These are phyloP conservation scores for Diversispora eburnea DNA, from an alignment of 192 early-diverging fungal genomes.

Conservation along the genomic window DNA sequence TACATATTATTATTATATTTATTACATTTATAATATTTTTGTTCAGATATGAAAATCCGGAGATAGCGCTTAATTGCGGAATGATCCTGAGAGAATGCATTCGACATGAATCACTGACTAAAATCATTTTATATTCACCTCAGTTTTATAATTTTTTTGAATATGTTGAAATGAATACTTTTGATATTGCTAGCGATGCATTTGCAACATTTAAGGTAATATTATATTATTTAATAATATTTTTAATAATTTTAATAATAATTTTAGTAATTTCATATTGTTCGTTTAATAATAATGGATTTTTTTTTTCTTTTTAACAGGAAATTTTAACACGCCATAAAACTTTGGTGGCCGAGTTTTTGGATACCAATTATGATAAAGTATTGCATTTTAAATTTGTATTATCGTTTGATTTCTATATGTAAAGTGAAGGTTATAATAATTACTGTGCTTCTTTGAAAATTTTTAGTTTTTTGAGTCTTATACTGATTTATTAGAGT, in stretches of 20 bases:
- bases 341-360: conserved; percentile 81
- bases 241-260: neutral
- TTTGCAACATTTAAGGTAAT: conserved; percentile 93
- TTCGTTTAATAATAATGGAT: neutral
- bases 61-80: conserved; percentile 96
- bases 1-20: neutral
- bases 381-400: conserved; percentile 45
- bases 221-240: too few relatives aligned
- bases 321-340: conserved; percentile 96
- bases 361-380: conserved; percentile 85
- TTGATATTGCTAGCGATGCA: conserved; percentile 98
- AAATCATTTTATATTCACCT: conserved; percentile 75
- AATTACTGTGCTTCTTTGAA: neutral
- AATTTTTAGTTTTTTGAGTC: conserved; percentile 71
- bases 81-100: conserved; percentile 96
- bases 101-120: conserved; percentile 88
- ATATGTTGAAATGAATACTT: conserved; percentile 95
- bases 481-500: conserved; percentile 81
- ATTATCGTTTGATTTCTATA: neutral
- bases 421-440: neutral
- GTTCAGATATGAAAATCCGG: conserved; percentile 86
- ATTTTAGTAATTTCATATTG: neutral
- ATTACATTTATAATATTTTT: neutral
- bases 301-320: conserved; percentile 34
- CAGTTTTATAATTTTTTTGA: conserved; percentile 93